Percentiles rank a stretch among this genome's conserved stretches.
These are phyloP conservation scores for Phialophora macrospora DNA, from an alignment of 2,329 filamentous ascomycete genomes.

Conservation along the genomic window DNA sequence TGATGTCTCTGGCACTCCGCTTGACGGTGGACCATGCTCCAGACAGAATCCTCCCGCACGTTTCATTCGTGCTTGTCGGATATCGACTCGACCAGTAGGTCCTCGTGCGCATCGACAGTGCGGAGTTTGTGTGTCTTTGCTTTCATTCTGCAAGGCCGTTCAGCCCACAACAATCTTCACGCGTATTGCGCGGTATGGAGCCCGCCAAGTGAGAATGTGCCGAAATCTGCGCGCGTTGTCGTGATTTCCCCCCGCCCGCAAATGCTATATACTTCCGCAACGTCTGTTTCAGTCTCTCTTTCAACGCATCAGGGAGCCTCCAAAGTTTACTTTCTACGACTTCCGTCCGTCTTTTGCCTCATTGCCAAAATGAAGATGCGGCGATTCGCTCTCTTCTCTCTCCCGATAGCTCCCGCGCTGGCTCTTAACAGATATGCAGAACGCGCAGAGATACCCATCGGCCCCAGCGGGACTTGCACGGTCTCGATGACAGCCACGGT, in stretches of 20 bases:
- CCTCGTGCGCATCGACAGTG: no score
- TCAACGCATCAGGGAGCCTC: background rate
- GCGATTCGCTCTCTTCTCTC: background rate
- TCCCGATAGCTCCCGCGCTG: background rate
- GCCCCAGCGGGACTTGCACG: slow-evolving; percentile 9
- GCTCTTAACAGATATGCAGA: background rate
- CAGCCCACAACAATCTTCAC: background rate
- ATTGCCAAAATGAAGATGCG: background rate
- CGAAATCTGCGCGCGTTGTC: background rate
- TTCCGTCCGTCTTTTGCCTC: background rate
- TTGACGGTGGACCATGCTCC: background rate
- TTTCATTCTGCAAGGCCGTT: background rate
- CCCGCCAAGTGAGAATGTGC: background rate
- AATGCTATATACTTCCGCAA: slow-evolving; percentile 3
- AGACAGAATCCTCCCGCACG: background rate
- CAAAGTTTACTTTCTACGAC: background rate
- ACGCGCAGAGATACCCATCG: slow-evolving; percentile 8
- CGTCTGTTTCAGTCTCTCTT: background rate
- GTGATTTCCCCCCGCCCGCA: background rate
- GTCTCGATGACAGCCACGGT: slow-evolving; percentile 6
- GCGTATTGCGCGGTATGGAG: background rate
- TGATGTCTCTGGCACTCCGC: background rate
- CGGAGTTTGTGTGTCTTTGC: background rate
- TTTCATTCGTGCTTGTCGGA: background rate
- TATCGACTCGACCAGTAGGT: no score